Base-by-base conservation (phyloP, 1,284 basidiomycete species). In the Ceratobasidium sp. region DNA sequence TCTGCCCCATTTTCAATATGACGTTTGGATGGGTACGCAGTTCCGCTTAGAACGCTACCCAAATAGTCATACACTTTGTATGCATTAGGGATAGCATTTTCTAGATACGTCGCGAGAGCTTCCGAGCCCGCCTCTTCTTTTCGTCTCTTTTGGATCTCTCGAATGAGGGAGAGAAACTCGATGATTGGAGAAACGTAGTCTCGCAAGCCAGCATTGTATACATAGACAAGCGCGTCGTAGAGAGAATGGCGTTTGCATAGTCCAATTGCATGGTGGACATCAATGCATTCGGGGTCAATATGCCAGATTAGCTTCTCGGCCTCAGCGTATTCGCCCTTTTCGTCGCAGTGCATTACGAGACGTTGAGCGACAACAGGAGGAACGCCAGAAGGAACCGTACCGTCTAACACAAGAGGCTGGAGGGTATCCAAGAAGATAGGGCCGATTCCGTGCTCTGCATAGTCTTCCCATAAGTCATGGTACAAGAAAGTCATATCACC, bases 251-350 rank as follows among this genome's bases (percentile, higher is more conserved):
- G 87, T 81, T 95, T 91, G 82, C 98, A 99, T 3, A 99, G 86
- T 20, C 85, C 88, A 78, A 99, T 92, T 0, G 93, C 93, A 84
- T 99, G 98, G 82, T 99, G 94, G 83, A 99, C 92, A 82, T 99
- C 98, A 76, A 99, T 86, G 80, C 92, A 94, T 17, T 89, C 86
- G 0, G 97, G 96, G 80, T 98, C 94, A 77, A 99, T 95, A 82
- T 98, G 95, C 94, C 96, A 98, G 74, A 99, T 97, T 77, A 99
- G 87, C 51, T 90, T 88, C 82, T 99, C 96, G 0, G 94, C 94
- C 2, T 91, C 86, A 66, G 93, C 92, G 26, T 92, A 91, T 74
- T 92, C 90, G 5, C 87, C 86, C 51, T 90, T 88, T 47, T 92
- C 89, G 67, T 93, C 92, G 80, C 98, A 94, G 77, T 94, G 86